Conservation (phyloP, 176 grass and related monocot genomes). For the Melocanna baccifera region DNA sequence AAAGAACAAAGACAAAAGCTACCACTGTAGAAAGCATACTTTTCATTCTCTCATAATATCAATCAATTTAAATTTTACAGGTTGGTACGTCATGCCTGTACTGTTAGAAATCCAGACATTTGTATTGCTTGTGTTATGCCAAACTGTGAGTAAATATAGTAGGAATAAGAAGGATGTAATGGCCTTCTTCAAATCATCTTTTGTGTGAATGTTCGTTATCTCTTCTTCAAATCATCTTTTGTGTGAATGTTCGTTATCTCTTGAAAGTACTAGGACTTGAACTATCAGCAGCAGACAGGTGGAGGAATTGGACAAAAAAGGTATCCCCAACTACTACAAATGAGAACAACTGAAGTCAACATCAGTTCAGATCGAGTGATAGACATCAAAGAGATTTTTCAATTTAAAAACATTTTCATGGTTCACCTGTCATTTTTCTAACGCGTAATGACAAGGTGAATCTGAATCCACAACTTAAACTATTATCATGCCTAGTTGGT, state of each 20-base stretch:
- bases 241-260: neutral
- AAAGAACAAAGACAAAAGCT: neutral
- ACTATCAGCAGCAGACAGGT: neutral
- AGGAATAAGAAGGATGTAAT: neutral
- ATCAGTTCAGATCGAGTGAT: slow-evolving; percentile 19
- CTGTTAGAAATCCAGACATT: neutral
- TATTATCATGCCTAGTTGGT: neutral
- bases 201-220: neutral
- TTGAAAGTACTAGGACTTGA: neutral
- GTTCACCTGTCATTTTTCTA: neutral
- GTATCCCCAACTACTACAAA: neutral
- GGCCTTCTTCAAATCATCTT: neutral
- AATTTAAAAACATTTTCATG: neutral
- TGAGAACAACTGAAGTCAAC: slow-evolving; percentile 1
- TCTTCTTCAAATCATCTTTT: neutral
- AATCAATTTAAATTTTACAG: neutral
- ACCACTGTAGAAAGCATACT: neutral
- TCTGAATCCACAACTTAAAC: neutral
- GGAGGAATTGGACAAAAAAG: neutral
- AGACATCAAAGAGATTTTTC: neutral
- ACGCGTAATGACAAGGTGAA: neutral
- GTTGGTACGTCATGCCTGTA: neutral
- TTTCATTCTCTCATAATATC: neutral
- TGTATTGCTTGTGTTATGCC: slow-evolving; percentile 3
- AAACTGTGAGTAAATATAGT: neutral